Base-by-base conservation (phyloP, 1,139 yeast genomes). In the Arxiozyma heterogenica region DNA sequence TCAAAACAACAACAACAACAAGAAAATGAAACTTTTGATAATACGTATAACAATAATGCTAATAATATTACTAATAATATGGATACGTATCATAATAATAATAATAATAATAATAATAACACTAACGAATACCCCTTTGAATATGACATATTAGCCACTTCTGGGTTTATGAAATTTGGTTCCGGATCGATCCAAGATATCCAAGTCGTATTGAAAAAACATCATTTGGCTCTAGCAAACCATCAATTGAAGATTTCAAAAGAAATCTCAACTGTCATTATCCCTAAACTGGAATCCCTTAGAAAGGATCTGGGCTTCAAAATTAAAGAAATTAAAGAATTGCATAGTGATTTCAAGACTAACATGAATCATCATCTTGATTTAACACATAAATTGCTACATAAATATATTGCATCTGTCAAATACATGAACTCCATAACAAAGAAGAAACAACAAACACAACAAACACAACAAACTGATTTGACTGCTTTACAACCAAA, bases 281-380 rank as follows among this genome's bases (percentile, higher is more conserved):
- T 85, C 20, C 93, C 93, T 44, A 79, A 83, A 62, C 71, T 86
- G 51, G 91, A 85, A 61, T 86, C 82, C 59, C 74, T 86, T 59
- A 77, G 85, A 56, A 84, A 80, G 61, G 89, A 84, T 65, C 71
- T 86, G 56, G 73, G 79, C 47, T 75, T 78, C 49, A 84, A 86
- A 59, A 82, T 85, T 53, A 83, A 82, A 65, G 91, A 85, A 66
- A 64, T 64, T 47, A 68, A 67, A 55, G 69, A 65, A 11, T 54
- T 69, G 27, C 66, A 67, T 50, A 61, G 64, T 21, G 71, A 69
- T 56, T 69, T 69, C 54, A 69, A 64, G 51, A 68, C 71, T n/a
- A 69, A 68, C 52, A 68, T 69, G 25, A 63, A 59, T 49, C 64
- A 63, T 23, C 71, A 69, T 53, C 60, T 69, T 18, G 66, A 67